Evolutionary conservation across 208 protist species (phyloP), one percentile per base, ranked within the genome.

Genomic region (Crithidia expoeki): DNA sequence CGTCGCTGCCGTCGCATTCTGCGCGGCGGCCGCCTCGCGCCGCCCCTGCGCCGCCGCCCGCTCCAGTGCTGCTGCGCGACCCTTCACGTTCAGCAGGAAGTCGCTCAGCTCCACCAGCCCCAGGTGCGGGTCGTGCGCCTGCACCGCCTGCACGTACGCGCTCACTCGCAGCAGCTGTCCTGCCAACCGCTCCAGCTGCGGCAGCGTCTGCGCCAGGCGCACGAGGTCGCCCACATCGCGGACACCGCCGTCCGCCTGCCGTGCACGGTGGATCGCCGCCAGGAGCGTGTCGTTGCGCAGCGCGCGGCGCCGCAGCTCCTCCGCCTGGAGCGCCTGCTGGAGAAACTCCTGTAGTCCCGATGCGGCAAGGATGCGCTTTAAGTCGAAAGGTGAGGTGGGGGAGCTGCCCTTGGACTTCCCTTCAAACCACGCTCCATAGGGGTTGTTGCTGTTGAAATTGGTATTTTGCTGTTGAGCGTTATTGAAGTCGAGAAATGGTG

Each of bases 21-120:
- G 10, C 55, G 34, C 55, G 28, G 4, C 27, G 6, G 21, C 14
- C 30, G 56, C 51, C 33, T 64, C 62, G 11, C 25, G 33, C 27
- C 55, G 55, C 40, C 56, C 71, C 9, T 44, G 42, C 56, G 44
- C 61, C 16, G 63, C 71, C 56, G 71, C 71, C 17, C 47, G 57
- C 63, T 66, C 47, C 71, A 76, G 63, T 32, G 71, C 71, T 14
- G 28, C 62, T 3, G 5, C 19, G 3, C 71, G 71, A 1, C 71
- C 71, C 49, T 60, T 65, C 23, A 38, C 56, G 56, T 70, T 64
- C 38, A 69, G 71, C 55, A 76, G 7, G 40, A 76, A 76, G 52
- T 76, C 51, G 44, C 71, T 66, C 34, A 76, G 63, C 55, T 76
- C 63, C 33, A 53, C 57, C 34, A 76, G 49, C 27, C 71, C 71